phyloP scores from a whole-genome alignment of 2,329 filamentous ascomycete genomes.

The Venturia aucupariae region DNA sequence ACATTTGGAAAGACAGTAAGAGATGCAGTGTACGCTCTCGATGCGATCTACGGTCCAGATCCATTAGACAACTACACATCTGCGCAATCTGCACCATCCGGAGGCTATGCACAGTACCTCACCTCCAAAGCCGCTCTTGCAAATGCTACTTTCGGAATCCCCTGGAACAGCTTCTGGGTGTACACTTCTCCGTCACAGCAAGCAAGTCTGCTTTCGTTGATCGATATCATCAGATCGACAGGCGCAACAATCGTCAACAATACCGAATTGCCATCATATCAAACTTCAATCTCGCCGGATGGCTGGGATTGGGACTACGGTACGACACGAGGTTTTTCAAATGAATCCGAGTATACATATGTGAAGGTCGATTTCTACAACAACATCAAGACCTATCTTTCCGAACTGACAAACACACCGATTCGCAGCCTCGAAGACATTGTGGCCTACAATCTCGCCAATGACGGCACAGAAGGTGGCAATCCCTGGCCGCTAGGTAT shows the following conservation, averaged over 20 bases:
- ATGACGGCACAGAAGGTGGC: conserved; percentile 54
- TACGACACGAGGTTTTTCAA: conserved; percentile 28
- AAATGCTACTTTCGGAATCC: conserved; percentile 58
- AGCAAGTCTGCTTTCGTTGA: conserved; percentile 37
- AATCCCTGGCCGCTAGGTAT: conserved; percentile 1
- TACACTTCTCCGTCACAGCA: conserved; percentile 49
- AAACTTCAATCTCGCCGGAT: conserved; percentile 1
- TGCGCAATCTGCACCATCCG: conserved; percentile 45
- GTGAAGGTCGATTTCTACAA: conserved; percentile 65
- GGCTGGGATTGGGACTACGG: conserved; percentile 12
- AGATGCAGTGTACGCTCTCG: conserved; percentile 42
- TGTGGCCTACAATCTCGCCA: conserved; percentile 50
- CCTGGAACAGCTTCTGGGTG: conserved; percentile 64
- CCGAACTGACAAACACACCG: conserved; percentile 51
- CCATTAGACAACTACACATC: conserved; percentile 56
- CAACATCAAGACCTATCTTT: conserved; percentile 55
- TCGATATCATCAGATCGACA: conserved; percentile 23
- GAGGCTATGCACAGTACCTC: conserved; percentile 51
- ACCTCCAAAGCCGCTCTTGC: conserved; percentile 44
- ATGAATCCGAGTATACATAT: conserved; percentile 65
- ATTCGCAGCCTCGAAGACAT: conserved; percentile 55
- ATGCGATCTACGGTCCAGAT: conserved; percentile 60
- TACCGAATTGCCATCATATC: not conserved
- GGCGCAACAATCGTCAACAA: conserved; percentile 8
- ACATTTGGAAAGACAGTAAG: conserved; percentile 57